Evolutionary conservation across 176 grass and related monocot species (phyloP).

Genomic region (Bromus sterilis): DNA sequence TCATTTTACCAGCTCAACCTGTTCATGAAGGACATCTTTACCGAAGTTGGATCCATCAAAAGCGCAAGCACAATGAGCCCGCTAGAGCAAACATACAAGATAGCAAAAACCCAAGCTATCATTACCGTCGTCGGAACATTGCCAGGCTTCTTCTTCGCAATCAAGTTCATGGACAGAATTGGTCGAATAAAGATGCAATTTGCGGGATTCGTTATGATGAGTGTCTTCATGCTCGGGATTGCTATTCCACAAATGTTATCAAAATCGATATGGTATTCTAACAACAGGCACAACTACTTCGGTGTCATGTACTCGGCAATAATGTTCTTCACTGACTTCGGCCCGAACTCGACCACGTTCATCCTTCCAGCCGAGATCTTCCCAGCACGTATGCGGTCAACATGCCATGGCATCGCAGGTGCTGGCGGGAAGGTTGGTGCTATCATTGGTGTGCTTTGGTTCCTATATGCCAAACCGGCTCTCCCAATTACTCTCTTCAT

Average conservation of each 20-base stretch:
- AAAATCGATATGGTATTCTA: not conserved
- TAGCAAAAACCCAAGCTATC: constrained; percentile 27
- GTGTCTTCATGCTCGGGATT: constrained; percentile 23
- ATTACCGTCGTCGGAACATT: not conserved
- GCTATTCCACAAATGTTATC: constrained; percentile 2
- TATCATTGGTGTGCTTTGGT: constrained; percentile 19
- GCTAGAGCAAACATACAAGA: constrained; percentile 40
- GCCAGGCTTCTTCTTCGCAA: constrained; percentile 27
- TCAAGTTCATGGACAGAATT: constrained; percentile 17
- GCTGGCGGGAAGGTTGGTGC: constrained; percentile 35
- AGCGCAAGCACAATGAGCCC: constrained; percentile 28
- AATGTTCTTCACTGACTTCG: constrained; percentile 45
- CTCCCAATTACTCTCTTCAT: not conserved
- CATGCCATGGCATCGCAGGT: constrained; percentile 39
- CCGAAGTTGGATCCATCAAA: constrained; percentile 7
- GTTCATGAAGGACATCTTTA: constrained; percentile 73
- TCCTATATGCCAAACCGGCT: not conserved
- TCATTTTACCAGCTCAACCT: constrained; percentile 67
- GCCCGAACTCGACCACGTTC: constrained; percentile 41
- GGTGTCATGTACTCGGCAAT: not conserved
- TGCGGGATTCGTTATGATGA: constrained; percentile 49
- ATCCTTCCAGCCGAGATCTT: constrained; percentile 49
- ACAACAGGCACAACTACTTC: not conserved
- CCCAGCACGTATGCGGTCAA: constrained; percentile 30
- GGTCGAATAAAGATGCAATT: constrained; percentile 33